These are phyloP conservation scores for Ilyonectria destructans DNA, from an alignment of 2,329 filamentous ascomycete genomes.

Conservation along the genomic window DNA sequence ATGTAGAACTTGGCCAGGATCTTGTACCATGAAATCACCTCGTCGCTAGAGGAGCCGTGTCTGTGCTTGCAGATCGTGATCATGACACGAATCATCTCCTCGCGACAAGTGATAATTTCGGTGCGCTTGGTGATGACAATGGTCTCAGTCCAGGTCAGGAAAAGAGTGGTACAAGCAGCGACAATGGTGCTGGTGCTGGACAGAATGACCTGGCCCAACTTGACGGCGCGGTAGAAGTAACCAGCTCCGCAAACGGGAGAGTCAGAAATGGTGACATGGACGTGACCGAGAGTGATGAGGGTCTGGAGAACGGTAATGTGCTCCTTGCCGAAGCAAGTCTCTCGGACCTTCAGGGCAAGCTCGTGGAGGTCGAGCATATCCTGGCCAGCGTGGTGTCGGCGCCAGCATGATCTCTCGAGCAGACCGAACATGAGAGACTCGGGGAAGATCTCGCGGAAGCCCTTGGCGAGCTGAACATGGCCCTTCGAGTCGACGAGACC, in stretches of 20 bases:
- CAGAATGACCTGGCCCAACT: constrained; percentile 52
- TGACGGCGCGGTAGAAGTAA: constrained; percentile 57
- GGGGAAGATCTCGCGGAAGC: constrained; percentile 57
- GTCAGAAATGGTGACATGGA: constrained; percentile 49
- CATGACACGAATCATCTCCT: constrained; percentile 58
- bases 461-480: constrained; percentile 50
- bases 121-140: constrained; percentile 55
- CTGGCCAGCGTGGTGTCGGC: constrained; percentile 39
- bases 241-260: constrained; percentile 46
- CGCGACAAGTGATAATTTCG: constrained; percentile 55
- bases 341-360: constrained; percentile 55
- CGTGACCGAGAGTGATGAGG: constrained; percentile 55
- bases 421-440: constrained; percentile 56
- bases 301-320: constrained; percentile 56
- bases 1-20: constrained; percentile 57
- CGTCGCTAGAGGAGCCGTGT: constrained; percentile 54
- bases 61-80: constrained; percentile 57
- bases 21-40: constrained; percentile 57
- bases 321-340: constrained; percentile 56
- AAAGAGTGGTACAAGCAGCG: constrained; percentile 54
- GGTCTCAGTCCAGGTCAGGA: constrained; percentile 54
- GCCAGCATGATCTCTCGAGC: constrained; percentile 55
- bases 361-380: constrained; percentile 52
- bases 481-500: constrained; percentile 50
- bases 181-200: constrained; percentile 54